A percentile compares a stretch with the other conserved stretches of the same genome.
These are phyloP conservation scores for Tilletia setariae DNA, from an alignment of 1,284 basidiomycete genomes.

Conservation along the genomic window DNA sequence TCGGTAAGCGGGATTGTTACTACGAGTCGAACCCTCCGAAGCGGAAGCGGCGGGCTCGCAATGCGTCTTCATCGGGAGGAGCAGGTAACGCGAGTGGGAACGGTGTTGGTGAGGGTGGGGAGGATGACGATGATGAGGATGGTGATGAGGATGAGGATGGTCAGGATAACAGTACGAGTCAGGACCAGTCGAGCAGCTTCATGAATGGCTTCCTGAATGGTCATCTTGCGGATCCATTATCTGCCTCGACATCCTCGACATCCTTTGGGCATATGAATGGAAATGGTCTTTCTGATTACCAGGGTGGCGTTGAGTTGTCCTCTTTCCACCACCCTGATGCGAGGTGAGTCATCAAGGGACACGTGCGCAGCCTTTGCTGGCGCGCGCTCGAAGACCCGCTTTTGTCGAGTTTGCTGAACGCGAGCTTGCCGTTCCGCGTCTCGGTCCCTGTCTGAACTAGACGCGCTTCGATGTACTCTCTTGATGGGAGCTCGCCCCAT, in stretches of 20 bases:
- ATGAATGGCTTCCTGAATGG: not conserved
- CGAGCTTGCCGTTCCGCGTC: too few species aligned
- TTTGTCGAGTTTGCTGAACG: not conserved
- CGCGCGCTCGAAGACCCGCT: too few species aligned
- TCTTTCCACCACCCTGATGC: not conserved
- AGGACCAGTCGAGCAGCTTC: not conserved
- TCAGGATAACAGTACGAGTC: not conserved
- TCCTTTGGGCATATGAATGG: too few species aligned
- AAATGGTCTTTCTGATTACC: not conserved
- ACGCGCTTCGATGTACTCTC: not conserved
- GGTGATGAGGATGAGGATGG: not conserved
- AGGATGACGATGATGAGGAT: not conserved
- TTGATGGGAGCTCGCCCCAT: not conserved
- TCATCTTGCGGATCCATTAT: too few species aligned
- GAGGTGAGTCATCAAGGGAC: not conserved
- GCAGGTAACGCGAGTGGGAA: not conserved
- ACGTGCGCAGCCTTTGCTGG: too few species aligned
- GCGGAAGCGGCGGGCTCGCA: conserved; percentile 27
- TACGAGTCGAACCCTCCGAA: conserved; percentile 44
- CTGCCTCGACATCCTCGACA: not conserved
- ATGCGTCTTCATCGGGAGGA: too few species aligned
- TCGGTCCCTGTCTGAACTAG: too few species aligned
- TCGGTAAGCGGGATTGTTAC: conserved; percentile 47
- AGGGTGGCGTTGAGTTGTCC: not conserved
- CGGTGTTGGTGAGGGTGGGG: not conserved